Base-by-base conservation (phyloP, 495 filamentous ascomycete species). In the Pyrenula massariospora region DNA sequence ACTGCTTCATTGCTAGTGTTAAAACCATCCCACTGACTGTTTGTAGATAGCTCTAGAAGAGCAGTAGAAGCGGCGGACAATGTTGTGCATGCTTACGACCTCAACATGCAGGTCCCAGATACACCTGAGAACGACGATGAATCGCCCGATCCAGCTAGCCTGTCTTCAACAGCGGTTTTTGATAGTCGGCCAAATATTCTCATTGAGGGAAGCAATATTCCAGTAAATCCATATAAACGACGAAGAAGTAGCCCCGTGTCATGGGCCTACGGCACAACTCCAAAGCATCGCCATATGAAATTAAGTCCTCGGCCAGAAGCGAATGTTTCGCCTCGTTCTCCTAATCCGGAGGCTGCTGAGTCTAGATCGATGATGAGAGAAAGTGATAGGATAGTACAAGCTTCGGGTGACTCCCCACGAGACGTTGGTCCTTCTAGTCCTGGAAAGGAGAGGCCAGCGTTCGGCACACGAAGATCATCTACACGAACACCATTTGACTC, bases 41-140 rank as follows among this genome's bases (percentile, higher is more conserved):
- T 42, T 20, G 21, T 61, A 83, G 87, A 90, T 62, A 89, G 86
- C 65, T 88, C 87, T 52, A 77, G 84, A 65, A 74, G 87, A 49
- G 87, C 87, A 2, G 83, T 91, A 15, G 88, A 91, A 68, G 87
- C 87, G 23, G 86, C 87, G 1, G 87, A 91, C 60, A 91, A 91
- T 62, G 86, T 91, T 42, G 87, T 91, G 24, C 84, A 91, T 71
- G 87, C 87, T n/a, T 91, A 90, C 59, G 87, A 90, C 66, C 77
- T 91, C 62, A 86, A 91, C 66, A 88, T 91, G 86, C 82, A 87
- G 59, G 76, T 91, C 23, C 87, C 87, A 20, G 81, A 85, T 57
- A 84, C 77, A 10, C 71, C 70, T 5, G 71, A 72, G 53, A 60
- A 65, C 22, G 76, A 79, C 12, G 59, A 60, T 68, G 22, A 68